These are phyloP conservation scores for Phytophthora melonis DNA, from an alignment of 352 stramenopile species.

Conservation along the genomic window DNA sequence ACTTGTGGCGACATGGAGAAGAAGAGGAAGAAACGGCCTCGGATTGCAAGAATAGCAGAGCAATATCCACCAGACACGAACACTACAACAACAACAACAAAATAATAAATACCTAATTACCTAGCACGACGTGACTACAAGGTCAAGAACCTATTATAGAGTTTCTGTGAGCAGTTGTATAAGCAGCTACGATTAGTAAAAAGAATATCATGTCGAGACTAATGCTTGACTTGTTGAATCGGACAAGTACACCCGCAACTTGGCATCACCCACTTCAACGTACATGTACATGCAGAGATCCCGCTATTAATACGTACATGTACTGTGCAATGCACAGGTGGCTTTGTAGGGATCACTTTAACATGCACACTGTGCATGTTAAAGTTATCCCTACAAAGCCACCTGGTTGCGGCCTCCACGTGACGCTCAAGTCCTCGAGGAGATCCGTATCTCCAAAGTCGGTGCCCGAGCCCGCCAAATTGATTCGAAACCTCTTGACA, in stretches of 20 bases:
- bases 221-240: not conserved
- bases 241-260: not conserved
- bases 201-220: not conserved
- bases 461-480: not conserved
- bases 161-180: not conserved
- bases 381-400: not conserved
- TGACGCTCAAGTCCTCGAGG: not conserved
- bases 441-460: conserved; percentile 2
- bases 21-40: conserved; percentile 20
- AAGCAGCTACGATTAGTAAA: not conserved
- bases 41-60: conserved; percentile 28
- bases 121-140: not conserved
- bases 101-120: too few species aligned
- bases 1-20: conserved; percentile 11
- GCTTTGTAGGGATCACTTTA: too few species aligned
- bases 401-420: not conserved
- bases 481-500: not conserved
- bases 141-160: not conserved
- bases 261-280: not conserved
- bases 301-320: too few species aligned
- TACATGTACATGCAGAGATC: not conserved
- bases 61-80: conserved; percentile 1
- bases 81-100: not conserved
- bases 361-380: not conserved
- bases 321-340: too few species aligned